A percentile compares a stretch with the other conserved stretches of the same genome.
Evolutionary conservation across 257 asterid species (phyloP).

Genomic region (Solanum lignicaule): DNA sequence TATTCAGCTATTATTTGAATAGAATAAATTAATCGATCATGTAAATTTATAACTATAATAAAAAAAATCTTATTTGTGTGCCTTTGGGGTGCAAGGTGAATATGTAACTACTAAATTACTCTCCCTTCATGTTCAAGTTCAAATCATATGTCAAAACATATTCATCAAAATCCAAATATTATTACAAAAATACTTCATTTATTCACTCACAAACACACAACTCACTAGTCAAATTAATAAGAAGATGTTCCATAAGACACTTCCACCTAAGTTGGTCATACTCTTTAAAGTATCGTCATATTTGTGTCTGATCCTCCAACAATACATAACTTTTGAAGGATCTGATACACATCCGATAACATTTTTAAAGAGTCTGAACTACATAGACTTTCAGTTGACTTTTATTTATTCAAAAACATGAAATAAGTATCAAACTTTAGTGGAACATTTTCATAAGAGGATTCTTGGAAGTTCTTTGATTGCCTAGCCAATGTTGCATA

Average conservation of each 20-base stretch:
- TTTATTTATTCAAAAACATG: not conserved
- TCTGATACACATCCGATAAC: not conserved
- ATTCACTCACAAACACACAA: not conserved
- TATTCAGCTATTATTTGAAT: not conserved
- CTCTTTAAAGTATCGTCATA: not conserved
- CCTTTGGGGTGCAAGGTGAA: not conserved
- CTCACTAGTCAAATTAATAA: not conserved
- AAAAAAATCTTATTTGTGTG: not conserved
- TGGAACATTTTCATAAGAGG: slow-evolving; percentile 39
- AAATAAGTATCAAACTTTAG: slow-evolving; percentile 4
- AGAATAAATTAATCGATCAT: accelerated
- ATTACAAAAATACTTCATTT: not conserved
- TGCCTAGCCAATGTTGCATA: slow-evolving; percentile 85
- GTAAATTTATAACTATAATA: not conserved
- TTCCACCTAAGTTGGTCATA: not conserved
- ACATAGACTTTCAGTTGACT: not conserved
- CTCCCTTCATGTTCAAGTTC: not conserved
- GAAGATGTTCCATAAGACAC: not conserved
- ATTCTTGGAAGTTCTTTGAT: slow-evolving; percentile 33
- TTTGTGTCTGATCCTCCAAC: not conserved
- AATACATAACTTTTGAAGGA: no score
- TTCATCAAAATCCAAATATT: not conserved
- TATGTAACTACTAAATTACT: not conserved
- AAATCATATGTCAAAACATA: not conserved
- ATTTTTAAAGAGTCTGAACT: not conserved